phyloP scores from a whole-genome alignment of 2,329 filamentous ascomycete species.

The Arachnomyces sp. region DNA sequence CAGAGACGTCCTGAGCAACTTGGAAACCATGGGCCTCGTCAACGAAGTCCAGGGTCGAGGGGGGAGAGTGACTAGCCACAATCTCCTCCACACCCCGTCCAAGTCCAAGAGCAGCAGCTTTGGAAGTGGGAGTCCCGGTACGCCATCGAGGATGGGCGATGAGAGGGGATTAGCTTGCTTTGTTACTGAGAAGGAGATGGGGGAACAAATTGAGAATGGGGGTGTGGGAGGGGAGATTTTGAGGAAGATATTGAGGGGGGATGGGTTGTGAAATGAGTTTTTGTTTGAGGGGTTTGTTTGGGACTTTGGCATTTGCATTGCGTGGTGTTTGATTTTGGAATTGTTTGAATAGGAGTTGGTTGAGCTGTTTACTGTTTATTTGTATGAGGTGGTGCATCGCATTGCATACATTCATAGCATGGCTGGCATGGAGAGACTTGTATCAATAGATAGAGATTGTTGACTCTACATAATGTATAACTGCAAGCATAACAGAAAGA shows the following conservation, averaged over 20 bases:
- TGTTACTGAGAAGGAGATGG: slow-evolving; percentile 71
- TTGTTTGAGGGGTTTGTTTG: slow-evolving; percentile 1
- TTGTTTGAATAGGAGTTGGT: too few species aligned
- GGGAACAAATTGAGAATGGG: slow-evolving; percentile 49
- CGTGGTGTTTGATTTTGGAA: slow-evolving; percentile 6
- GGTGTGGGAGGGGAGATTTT: slow-evolving; percentile 44
- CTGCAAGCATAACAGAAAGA: too few species aligned
- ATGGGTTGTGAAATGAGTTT: slow-evolving; percentile 24
- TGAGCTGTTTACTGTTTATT: too few species aligned
- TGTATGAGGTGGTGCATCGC: too few species aligned
- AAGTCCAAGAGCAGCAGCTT: slow-evolving; percentile 59
- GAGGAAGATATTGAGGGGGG: slow-evolving; percentile 29
- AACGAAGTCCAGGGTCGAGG: slow-evolving; percentile 61
- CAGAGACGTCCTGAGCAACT: slow-evolving; percentile 77
- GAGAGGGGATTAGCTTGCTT: slow-evolving; percentile 72
- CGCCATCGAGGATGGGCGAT: slow-evolving; percentile 46
- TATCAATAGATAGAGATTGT: too few species aligned
- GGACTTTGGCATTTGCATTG: slow-evolving; percentile 10
- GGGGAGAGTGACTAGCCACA: slow-evolving; percentile 48
- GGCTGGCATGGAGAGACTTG: too few species aligned
- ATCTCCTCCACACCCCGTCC: slow-evolving; percentile 57
- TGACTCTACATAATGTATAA: too few species aligned
- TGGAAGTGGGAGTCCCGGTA: slow-evolving; percentile 46
- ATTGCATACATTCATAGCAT: too few species aligned
- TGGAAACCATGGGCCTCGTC: slow-evolving; percentile 81